Conservation (phyloP, 148 eudicot species). For the Limonium bicolor region DNA sequence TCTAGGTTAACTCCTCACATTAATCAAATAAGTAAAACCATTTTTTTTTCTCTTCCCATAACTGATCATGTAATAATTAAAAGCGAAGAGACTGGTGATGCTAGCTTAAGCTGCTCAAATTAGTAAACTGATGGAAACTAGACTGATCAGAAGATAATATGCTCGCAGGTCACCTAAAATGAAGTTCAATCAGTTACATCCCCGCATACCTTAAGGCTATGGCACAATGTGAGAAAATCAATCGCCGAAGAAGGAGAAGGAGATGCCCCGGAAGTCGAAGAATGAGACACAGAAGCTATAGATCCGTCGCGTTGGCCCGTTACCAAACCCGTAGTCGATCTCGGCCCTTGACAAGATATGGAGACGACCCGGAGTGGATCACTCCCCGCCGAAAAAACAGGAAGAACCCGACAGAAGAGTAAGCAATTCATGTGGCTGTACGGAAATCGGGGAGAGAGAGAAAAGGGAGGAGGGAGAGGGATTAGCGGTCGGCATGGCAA, state of each 20-base stretch:
- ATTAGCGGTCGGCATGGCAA: conserved; percentile 1
- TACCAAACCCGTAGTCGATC: background rate
- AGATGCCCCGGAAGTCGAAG: conserved; percentile 11
- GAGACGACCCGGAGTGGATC: conserved; percentile 13
- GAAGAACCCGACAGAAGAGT: background rate
- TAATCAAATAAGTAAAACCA: background rate
- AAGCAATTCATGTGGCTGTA: background rate
- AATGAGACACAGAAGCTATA: background rate
- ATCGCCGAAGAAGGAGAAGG: conserved; percentile 47
- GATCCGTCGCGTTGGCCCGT: conserved; percentile 2
- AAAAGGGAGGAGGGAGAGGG: background rate
- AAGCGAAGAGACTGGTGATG: background rate
- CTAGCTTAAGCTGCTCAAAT: too few species aligned
- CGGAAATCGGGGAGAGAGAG: background rate
- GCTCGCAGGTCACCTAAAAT: background rate
- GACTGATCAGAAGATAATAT: background rate
- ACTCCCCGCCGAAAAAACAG: background rate
- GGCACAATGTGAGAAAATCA: conserved; percentile 85
- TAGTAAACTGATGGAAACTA: too few species aligned
- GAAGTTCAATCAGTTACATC: background rate
- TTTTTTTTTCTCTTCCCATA: background rate
- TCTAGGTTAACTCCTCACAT: too few species aligned
- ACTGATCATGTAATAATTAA: background rate
- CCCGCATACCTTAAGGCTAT: conserved; percentile 48
- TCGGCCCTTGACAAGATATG: conserved; percentile 23